Evolutionary conservation across 371 early-diverging fungal species (phyloP).

Genomic region (Mucor irregularis): DNA sequence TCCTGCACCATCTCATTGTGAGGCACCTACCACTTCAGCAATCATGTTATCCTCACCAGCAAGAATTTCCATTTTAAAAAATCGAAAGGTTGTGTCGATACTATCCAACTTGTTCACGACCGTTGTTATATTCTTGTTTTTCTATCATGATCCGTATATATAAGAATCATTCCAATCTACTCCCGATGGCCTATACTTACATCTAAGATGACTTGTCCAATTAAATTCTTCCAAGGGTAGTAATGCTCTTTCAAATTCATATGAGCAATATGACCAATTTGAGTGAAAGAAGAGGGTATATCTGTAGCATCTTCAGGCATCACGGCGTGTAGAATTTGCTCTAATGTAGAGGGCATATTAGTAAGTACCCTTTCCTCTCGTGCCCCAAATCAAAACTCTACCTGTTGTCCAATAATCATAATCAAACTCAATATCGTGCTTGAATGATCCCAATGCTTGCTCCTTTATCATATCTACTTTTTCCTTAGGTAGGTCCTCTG

Average conservation of each 20-base stretch:
- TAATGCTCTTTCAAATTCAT: slow-evolving; percentile 93
- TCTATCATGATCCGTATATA: slow-evolving; percentile 78
- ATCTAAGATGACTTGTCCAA: slow-evolving; percentile 95
- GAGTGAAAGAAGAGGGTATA: slow-evolving; percentile 89
- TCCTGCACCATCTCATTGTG: too few relatives aligned
- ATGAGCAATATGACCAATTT: slow-evolving; percentile 93
- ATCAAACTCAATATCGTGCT: slow-evolving; percentile 58
- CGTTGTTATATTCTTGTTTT: slow-evolving; percentile 85
- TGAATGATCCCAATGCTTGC: slow-evolving; percentile 48
- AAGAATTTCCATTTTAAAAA: slow-evolving; percentile 96
- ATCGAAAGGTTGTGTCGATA: slow-evolving; percentile 95
- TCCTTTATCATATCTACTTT: slow-evolving; percentile 49
- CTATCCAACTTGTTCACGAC: slow-evolving; percentile 96
- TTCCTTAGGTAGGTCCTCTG: slow-evolving; percentile 46
- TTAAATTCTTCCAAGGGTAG: slow-evolving; percentile 84
- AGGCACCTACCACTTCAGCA: slow-evolving; percentile 89
- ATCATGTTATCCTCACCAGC: slow-evolving; percentile 88
- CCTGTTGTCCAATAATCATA: slow-evolving; percentile 84
- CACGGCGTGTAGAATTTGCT: slow-evolving; percentile 88
- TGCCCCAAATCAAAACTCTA: too few relatives aligned
- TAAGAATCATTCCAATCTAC: too few relatives aligned
- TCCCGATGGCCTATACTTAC: slow-evolving; percentile 56
- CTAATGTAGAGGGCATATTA: slow-evolving; percentile 32
- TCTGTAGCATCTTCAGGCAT: slow-evolving; percentile 81
- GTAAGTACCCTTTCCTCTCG: not conserved